These are phyloP conservation scores for Epichloe elymi DNA, from an alignment of 2,329 filamentous ascomycete genomes.

Conservation along the genomic window DNA sequence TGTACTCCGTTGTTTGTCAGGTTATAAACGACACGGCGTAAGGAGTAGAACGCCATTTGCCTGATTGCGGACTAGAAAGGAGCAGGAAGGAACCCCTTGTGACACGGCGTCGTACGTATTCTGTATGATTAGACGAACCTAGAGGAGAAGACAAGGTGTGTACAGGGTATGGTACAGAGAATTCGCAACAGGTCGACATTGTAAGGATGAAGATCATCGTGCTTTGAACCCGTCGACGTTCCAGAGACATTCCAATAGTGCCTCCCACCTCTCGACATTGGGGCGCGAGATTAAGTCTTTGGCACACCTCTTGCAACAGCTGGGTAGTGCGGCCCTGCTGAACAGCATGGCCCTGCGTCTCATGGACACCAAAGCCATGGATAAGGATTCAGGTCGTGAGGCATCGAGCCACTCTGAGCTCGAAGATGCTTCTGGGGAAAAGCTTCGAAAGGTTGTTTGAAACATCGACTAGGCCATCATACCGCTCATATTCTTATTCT, in stretches of 20 bases:
- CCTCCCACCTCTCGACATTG: no score
- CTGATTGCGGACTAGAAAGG: no score
- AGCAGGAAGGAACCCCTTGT: no score
- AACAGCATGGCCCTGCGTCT: neutral
- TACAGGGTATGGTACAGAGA: neutral
- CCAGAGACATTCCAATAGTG: no score
- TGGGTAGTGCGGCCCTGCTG: neutral
- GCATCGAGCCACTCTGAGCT: neutral
- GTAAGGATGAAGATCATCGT: no score
- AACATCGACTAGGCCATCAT: conserved; percentile 15
- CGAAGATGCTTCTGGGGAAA: neutral
- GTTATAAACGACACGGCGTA: no score
- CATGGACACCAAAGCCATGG: neutral
- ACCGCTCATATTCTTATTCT: conserved; percentile 15
- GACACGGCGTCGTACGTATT: no score
- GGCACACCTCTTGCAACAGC: neutral
- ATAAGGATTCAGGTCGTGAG: neutral
- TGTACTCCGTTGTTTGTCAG: no score
- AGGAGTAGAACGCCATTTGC: no score
- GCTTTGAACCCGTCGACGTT: no score
- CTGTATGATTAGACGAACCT: no score
- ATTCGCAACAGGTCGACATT: neutral
- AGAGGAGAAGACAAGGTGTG: neutral
- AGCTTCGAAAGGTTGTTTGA: conserved; percentile 9
- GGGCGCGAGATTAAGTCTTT: no score